Conservation (phyloP, 2,329 filamentous ascomycete species). For the Arthrobotrys sphaeroides region DNA sequence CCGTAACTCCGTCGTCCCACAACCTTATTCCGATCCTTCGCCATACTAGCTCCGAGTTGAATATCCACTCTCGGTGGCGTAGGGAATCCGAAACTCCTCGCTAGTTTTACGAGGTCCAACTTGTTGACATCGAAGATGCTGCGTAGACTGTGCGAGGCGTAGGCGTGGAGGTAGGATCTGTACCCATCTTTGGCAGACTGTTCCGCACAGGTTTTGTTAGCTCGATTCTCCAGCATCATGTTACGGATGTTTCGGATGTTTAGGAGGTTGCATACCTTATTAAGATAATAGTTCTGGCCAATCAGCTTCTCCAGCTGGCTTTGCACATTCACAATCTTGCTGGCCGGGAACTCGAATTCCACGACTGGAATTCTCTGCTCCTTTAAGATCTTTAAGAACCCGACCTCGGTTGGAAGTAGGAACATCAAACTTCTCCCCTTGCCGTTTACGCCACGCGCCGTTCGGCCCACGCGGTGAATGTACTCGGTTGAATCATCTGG, state of each 20-base stretch:
- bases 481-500: conserved; percentile 91
- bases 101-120: conserved; percentile 82
- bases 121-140: conserved; percentile 87
- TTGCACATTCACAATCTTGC: conserved; percentile 90
- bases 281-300: conserved; percentile 93
- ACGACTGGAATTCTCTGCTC: conserved; percentile 90
- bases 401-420: conserved; percentile 88
- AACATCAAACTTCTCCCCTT: conserved; percentile 87
- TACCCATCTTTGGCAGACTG: conserved; percentile 65
- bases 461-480: conserved; percentile 95
- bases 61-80: conserved; percentile 82
- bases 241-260: too few relatives aligned
- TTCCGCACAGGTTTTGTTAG: conserved; percentile 37
- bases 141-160: conserved; percentile 83
- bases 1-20: conserved; percentile 76
- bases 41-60: conserved; percentile 79
- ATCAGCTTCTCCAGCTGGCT: conserved; percentile 94
- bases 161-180: conserved; percentile 91
- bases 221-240: conserved; percentile 35
- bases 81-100: conserved; percentile 82
- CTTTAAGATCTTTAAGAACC: conserved; percentile 90
- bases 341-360: conserved; percentile 92
- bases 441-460: conserved; percentile 69
- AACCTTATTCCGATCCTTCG: conserved; percentile 73
- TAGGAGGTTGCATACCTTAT: conserved; percentile 69